Evolutionary conservation across 1,139 yeast genomes (phyloP).

Genomic region (Geotrichum citri-aurantii): DNA sequence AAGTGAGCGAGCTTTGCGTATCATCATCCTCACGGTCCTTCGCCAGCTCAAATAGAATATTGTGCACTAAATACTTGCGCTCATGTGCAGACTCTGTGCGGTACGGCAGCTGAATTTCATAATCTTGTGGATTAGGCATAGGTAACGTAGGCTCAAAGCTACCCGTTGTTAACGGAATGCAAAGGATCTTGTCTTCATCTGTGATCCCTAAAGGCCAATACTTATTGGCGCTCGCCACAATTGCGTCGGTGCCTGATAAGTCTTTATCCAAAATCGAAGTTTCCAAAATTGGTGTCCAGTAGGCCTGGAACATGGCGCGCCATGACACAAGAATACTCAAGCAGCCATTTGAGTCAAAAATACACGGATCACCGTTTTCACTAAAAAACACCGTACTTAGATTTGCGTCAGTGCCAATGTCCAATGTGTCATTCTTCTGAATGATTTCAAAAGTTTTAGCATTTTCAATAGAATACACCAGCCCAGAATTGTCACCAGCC

Average conservation of each 20-base stretch:
- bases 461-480: slow-evolving; percentile 38
- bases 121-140: slow-evolving; percentile 73
- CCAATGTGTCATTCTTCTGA: slow-evolving; percentile 36
- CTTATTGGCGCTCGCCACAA: slow-evolving; percentile 29
- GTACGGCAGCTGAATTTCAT: slow-evolving; percentile 61
- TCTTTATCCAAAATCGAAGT: slow-evolving; percentile 71
- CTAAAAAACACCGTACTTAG: slow-evolving; percentile 66
- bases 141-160: slow-evolving; percentile 56
- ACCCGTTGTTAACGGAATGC: slow-evolving; percentile 66
- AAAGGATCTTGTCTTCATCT: slow-evolving; percentile 58
- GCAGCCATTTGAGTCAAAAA: slow-evolving; percentile 72
- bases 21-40: slow-evolving; percentile 25
- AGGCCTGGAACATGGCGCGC: slow-evolving; percentile 66
- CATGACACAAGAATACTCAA: slow-evolving; percentile 67
- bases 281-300: slow-evolving; percentile 45
- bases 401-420: slow-evolving; percentile 22
- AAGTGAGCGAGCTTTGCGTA: not conserved
- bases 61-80: slow-evolving; percentile 21
- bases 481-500: slow-evolving; percentile 23
- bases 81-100: slow-evolving; percentile 17
- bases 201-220: slow-evolving; percentile 85
- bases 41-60: slow-evolving; percentile 27
- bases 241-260: slow-evolving; percentile 44
- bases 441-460: slow-evolving; percentile 36
- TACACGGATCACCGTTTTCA: slow-evolving; percentile 81